Base-by-base conservation (phyloP, 2,329 filamentous ascomycete species). In the Hypoxylon sp. region DNA sequence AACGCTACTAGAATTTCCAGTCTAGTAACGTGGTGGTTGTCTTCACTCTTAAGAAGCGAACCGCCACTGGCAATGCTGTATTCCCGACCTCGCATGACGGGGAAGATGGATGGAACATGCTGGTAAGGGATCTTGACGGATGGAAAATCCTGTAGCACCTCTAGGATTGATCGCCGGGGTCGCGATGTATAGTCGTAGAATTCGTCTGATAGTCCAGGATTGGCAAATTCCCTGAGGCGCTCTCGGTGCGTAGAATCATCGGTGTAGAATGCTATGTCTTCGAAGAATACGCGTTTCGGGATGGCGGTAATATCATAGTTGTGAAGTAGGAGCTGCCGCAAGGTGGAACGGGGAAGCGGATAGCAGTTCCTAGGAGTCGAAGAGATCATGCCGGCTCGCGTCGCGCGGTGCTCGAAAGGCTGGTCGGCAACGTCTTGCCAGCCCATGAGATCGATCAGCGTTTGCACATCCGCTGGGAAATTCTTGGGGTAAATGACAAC, bases 141-240 rank as follows among this genome's bases (percentile, higher is more conserved):
- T 42, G 91, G 86, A 72, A 99, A 99, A 72, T 99, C 96, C 60
- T 95, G 89, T 26, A 99, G 85, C 2, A 97, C 91, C 78, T 99
- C 96, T 4, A 99, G 82, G 61, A 98, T 97, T 62, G 92, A 96
- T 32, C 96, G 90, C 32, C 93, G 90, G 0, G 95, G 92, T 7
- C 96, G 89, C 0, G 94, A 94, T 0, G 96, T 96, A 76, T 99
- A 99, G 79, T 99, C 95, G 80, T 93, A 98, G 59, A 97, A 90
- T 72, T 99, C 96, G 71, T 98, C 93, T 4, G 95, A 87, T 72
- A 90, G 92, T 46, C 91, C 86, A 0, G 93, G 88, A 72, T 91
- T 87, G 1, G 89, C 89, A 72, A 99, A 96, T 75, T 99, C 96
- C 7, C 91, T 78, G 0, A 99, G 85, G 1, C 95, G 88, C 65